These are phyloP conservation scores for Alopecurus myosuroides DNA, from an alignment of 176 grass and related monocot genomes.

Conservation along the genomic window DNA sequence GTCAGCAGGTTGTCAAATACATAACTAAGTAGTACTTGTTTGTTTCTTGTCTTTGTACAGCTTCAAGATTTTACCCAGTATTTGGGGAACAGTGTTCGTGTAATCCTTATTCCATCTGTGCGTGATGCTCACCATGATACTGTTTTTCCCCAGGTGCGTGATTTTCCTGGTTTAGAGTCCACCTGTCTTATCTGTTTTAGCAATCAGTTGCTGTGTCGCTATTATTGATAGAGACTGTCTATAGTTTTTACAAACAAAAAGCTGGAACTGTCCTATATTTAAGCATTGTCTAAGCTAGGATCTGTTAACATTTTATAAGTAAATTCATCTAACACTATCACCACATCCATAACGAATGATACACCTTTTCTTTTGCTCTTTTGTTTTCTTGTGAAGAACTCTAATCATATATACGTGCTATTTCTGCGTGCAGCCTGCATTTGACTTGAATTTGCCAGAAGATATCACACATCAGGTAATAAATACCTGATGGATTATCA, in stretches of 20 bases:
- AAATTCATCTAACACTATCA: background rate
- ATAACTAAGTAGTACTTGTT: background rate
- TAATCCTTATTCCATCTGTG: constrained; percentile 77
- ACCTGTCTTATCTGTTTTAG: background rate
- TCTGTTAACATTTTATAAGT: background rate
- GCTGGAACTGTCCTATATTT: background rate
- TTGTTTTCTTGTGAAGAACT: background rate
- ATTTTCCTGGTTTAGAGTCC: background rate
- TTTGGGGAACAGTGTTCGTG: constrained; percentile 57
- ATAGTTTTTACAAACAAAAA: background rate
- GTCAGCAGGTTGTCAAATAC: constrained; percentile 15
- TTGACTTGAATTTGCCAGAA: constrained; percentile 63
- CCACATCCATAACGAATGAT: constrained; percentile 9
- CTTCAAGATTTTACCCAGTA: constrained; percentile 76
- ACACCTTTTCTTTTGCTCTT: constrained; percentile 28
- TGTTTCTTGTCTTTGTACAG: constrained; percentile 45
- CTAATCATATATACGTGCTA: constrained; percentile 23
- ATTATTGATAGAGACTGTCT: background rate
- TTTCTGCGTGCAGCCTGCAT: constrained; percentile 58
- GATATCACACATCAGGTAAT: constrained; percentile 65
- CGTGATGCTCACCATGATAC: constrained; percentile 93
- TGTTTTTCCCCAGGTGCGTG: constrained; percentile 89
- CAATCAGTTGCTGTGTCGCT: constrained; percentile 2
- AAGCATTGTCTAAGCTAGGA: background rate
- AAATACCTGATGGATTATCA: background rate